Conservation (phyloP, 1,139 yeast species). For the Protomyces arabidopsidicola region DNA sequence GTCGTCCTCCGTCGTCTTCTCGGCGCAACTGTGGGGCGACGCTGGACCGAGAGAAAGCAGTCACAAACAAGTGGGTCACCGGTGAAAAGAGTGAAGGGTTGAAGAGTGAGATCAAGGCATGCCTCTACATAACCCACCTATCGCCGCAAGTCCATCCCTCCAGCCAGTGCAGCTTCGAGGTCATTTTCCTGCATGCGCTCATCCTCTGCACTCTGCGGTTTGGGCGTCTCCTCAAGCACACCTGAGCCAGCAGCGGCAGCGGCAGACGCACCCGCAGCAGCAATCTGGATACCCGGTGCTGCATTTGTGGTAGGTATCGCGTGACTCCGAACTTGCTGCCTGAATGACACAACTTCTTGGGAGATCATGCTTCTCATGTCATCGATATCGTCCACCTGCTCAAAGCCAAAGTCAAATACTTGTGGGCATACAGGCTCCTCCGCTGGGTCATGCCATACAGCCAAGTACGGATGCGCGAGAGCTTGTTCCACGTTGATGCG, state of each 20-base stretch:
- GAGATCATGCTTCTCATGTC: conserved; percentile 70
- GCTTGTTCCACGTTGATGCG: conserved; percentile 89
- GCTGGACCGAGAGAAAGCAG: too few relatives aligned
- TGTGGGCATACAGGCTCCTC: conserved; percentile 86
- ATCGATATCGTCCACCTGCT: conserved; percentile 74
- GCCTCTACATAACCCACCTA: too few relatives aligned
- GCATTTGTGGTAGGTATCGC: background rate
- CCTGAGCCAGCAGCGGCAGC: background rate
- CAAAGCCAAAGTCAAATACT: conserved; percentile 86
- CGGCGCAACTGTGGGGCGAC: too few relatives aligned
- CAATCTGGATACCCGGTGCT: background rate
- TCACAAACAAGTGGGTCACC: too few relatives aligned
- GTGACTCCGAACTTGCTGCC: conserved; percentile 58
- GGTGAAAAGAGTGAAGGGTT: too few relatives aligned
- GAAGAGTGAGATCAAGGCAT: too few relatives aligned
- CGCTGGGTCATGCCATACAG: conserved; percentile 93
- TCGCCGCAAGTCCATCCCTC: conserved; percentile 17
- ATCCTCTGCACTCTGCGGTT: conserved; percentile 24
- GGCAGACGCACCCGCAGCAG: background rate
- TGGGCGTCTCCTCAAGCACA: conserved; percentile 13
- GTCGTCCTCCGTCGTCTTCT: too few relatives aligned
- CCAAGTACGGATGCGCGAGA: conserved; percentile 77
- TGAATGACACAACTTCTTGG: conserved; percentile 72
- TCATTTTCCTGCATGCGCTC: conserved; percentile 9
- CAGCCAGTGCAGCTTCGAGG: conserved; percentile 20